Evolutionary conservation across 306 rosid genomes (phyloP).

Genomic region (Alnus glutinosa): DNA sequence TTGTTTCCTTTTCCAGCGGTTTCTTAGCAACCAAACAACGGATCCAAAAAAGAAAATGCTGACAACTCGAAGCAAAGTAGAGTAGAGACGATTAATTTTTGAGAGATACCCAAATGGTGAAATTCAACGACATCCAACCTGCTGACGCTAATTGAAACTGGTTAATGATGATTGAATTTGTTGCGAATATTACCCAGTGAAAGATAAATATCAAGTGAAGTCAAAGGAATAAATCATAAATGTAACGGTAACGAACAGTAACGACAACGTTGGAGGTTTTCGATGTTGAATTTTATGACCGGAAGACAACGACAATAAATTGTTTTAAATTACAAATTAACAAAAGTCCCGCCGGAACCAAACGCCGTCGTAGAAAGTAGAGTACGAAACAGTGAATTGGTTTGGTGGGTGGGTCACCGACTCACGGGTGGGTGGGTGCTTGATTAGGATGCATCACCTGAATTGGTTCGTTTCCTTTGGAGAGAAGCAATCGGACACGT

Average conservation of each 20-base stretch:
- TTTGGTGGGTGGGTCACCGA: constrained; percentile 33
- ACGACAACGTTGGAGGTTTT: too few relatives aligned
- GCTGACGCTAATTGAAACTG: too few relatives aligned
- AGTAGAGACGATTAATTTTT: neutral
- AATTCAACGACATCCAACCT: too few relatives aligned
- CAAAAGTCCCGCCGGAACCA: constrained; percentile 19
- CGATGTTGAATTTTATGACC: too few relatives aligned
- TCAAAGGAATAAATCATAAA: too few relatives aligned
- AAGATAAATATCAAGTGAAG: too few relatives aligned
- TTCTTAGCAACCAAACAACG: neutral
- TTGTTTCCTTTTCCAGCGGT: neutral
- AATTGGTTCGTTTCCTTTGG: constrained; percentile 37
- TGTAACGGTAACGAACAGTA: too few relatives aligned
- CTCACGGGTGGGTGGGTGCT: constrained; percentile 22
- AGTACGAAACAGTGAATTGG: constrained; percentile 21
- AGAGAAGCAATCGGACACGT: constrained; percentile 28
- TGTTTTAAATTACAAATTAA: neutral
- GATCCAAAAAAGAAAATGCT: neutral
- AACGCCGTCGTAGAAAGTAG: constrained; percentile 26
- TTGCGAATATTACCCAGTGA: too few relatives aligned
- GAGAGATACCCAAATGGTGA: too few relatives aligned
- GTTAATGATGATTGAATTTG: too few relatives aligned
- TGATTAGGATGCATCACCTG: constrained; percentile 25
- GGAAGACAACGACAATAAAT: too few relatives aligned
- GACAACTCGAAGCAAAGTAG: neutral